Evolutionary conservation across 257 asterid genomes (phyloP).

Genomic region (Solanum clarkiae): DNA sequence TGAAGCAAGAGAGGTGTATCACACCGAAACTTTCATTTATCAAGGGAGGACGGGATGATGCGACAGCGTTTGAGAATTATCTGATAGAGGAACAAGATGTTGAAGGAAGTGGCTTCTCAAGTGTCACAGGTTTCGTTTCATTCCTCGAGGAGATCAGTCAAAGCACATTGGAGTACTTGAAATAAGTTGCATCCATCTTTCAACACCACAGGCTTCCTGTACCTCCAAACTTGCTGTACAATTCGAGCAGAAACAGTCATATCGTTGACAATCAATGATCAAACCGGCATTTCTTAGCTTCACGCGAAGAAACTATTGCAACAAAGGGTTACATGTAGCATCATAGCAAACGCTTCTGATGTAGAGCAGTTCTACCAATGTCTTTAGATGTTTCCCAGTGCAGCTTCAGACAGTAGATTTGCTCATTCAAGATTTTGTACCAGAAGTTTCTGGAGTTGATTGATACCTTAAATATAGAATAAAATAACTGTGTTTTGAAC

Average conservation of each 20-base stretch:
- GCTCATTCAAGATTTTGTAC: background rate
- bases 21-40: slow-evolving; percentile 77
- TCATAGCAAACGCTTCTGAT: background rate
- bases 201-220: background rate
- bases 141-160: slow-evolving; percentile 78
- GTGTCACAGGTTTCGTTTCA: slow-evolving; percentile 79
- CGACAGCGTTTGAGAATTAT: slow-evolving; percentile 74
- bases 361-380: background rate
- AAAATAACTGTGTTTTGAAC: background rate
- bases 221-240: background rate
- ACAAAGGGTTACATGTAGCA: background rate
- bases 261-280: background rate
- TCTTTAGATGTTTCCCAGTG: background rate
- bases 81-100: slow-evolving; percentile 97
- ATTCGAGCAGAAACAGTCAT: background rate
- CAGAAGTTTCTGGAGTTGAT: background rate
- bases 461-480: background rate
- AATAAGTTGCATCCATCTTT: slow-evolving; percentile 1
- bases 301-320: background rate
- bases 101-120: slow-evolving; percentile 72
- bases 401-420: background rate
- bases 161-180: slow-evolving; percentile 58
- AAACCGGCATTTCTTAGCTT: background rate
- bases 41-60: slow-evolving; percentile 79
- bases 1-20: slow-evolving; percentile 83